These are phyloP conservation scores for Ciborinia camelliae DNA, from an alignment of 2,329 filamentous ascomycete genomes.

Conservation along the genomic window DNA sequence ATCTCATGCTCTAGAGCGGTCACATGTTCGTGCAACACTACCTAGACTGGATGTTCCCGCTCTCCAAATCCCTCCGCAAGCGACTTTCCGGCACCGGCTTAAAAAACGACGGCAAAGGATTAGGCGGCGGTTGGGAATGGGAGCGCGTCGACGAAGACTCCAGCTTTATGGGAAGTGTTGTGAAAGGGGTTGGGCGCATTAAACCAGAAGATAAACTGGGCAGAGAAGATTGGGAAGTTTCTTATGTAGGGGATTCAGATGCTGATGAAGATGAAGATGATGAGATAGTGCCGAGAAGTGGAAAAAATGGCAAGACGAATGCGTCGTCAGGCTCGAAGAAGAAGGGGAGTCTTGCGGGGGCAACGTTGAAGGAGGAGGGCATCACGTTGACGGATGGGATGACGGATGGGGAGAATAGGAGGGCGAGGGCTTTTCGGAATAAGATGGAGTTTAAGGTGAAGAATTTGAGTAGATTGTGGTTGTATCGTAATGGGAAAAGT, in stretches of 20 bases:
- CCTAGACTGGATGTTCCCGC: slow-evolving; percentile 37
- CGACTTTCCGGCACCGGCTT: slow-evolving; percentile 26
- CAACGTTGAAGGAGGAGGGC: slow-evolving; percentile 7
- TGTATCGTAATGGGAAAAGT: slow-evolving; percentile 57
- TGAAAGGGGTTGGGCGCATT: slow-evolving; percentile 17
- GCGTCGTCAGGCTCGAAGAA: slow-evolving; percentile 36
- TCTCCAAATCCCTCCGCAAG: slow-evolving; percentile 18
- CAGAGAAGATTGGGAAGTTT: slow-evolving; percentile 14
- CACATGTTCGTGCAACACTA: slow-evolving; percentile 39
- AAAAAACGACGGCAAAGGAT: slow-evolving; percentile 21
- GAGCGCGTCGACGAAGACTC: background rate
- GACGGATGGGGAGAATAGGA: slow-evolving; percentile 20
- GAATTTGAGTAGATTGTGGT: slow-evolving; percentile 60
- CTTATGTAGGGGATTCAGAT: slow-evolving; percentile 24
- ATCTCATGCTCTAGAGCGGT: slow-evolving; percentile 15
- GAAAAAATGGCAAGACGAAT: background rate
- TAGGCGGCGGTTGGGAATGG: background rate
- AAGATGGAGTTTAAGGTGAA: slow-evolving; percentile 48
- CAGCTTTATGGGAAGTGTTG: slow-evolving; percentile 29
- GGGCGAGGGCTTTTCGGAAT: background rate
- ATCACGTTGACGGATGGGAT: slow-evolving; percentile 7
- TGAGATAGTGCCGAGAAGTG: slow-evolving; percentile 31
- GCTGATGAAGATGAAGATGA: slow-evolving; percentile 47
- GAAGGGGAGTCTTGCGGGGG: background rate
- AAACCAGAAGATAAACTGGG: background rate